Conservation (phyloP, 495 filamentous ascomycete species). For the Penicillium lividum region DNA sequence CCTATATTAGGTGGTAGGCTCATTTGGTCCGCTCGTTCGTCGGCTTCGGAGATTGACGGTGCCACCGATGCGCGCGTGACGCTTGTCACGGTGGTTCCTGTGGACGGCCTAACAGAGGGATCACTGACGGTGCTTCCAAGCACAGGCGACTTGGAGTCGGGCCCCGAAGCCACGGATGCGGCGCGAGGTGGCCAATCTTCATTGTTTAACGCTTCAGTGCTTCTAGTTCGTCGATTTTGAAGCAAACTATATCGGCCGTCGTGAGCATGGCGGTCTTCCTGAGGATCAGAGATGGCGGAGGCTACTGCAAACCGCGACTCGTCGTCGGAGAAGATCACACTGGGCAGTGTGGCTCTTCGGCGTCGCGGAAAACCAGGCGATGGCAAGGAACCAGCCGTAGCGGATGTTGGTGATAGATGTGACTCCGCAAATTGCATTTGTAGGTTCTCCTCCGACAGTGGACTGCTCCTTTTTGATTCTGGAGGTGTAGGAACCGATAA, state of each 20-base stretch:
- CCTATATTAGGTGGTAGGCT: slow-evolving; percentile 44
- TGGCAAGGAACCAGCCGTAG: slow-evolving; percentile 24
- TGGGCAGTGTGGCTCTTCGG: slow-evolving; percentile 48
- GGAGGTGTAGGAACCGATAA: slow-evolving; percentile 27
- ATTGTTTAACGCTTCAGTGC: slow-evolving; percentile 29
- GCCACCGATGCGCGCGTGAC: slow-evolving; percentile 26
- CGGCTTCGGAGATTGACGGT: slow-evolving; percentile 23
- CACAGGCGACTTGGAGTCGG: slow-evolving; percentile 27
- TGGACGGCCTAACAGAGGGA: slow-evolving; percentile 30
- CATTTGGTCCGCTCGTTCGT: slow-evolving; percentile 24
- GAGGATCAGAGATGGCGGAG: slow-evolving; percentile 30
- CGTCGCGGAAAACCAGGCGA: slow-evolving; percentile 26
- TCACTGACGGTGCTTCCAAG: slow-evolving; percentile 32
- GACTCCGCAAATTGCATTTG: slow-evolving; percentile 21
- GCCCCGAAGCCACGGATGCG: slow-evolving; percentile 25
- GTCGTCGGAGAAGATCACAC: slow-evolving; percentile 46
- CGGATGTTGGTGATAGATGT: slow-evolving; percentile 28
- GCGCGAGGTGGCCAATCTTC: slow-evolving; percentile 31
- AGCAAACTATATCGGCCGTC: slow-evolving; percentile 23
- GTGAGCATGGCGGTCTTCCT: slow-evolving; percentile 21
- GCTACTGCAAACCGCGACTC: slow-evolving; percentile 36
- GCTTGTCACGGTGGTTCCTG: slow-evolving; percentile 36
- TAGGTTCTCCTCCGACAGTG: slow-evolving; percentile 25
- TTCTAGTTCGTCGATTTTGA: slow-evolving; percentile 34
- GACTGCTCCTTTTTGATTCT: slow-evolving; percentile 31